A percentile compares a stretch with the other conserved stretches of the same genome.
Evolutionary conservation across 108 stramenopile genomes (phyloP).

Genomic region (Cyclotella atomus): DNA sequence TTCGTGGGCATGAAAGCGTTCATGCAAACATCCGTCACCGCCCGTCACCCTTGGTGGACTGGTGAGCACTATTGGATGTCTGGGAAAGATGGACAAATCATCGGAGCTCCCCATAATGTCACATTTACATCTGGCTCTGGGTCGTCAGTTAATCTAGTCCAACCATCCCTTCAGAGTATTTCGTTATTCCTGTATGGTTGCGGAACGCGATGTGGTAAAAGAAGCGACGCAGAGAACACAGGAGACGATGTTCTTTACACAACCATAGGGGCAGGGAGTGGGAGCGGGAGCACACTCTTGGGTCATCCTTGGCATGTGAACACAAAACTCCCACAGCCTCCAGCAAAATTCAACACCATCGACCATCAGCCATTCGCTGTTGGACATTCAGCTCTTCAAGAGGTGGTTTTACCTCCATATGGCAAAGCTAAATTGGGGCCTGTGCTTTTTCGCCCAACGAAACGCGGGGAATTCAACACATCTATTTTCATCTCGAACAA

Average conservation of each 20-base stretch:
- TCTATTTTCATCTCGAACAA: slow-evolving; percentile 80
- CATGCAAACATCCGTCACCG: slow-evolving; percentile 32
- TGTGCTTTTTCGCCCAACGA: slow-evolving; percentile 79
- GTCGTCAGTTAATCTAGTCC: slow-evolving; percentile 63
- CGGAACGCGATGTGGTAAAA: slow-evolving; percentile 67
- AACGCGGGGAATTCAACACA: slow-evolving; percentile 59
- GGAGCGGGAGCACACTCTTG: slow-evolving; percentile 50
- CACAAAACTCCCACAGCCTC: slow-evolving; percentile 15
- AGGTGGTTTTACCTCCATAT: slow-evolving; percentile 74
- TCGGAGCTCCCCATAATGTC: slow-evolving; percentile 76
- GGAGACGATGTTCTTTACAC: slow-evolving; percentile 48
- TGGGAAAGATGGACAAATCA: slow-evolving; percentile 64
- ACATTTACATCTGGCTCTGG: slow-evolving; percentile 69
- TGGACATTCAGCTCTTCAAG: slow-evolving; percentile 59
- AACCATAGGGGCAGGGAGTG: slow-evolving; percentile 77
- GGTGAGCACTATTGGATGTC: slow-evolving; percentile 68
- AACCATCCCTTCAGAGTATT: slow-evolving; percentile 70
- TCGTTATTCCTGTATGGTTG: slow-evolving; percentile 73
- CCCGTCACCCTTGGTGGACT: slow-evolving; percentile 67
- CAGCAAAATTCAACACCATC: slow-evolving; percentile 14
- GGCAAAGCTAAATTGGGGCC: slow-evolving; percentile 78
- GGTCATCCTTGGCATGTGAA: slow-evolving; percentile 44
- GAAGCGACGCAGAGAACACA: slow-evolving; percentile 40
- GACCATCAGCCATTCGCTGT: slow-evolving; percentile 76
- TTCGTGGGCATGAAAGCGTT: slow-evolving; percentile 7